Conservation (phyloP, 2,329 filamentous ascomycete species). For the Lasiodiplodia hormozganensis region DNA sequence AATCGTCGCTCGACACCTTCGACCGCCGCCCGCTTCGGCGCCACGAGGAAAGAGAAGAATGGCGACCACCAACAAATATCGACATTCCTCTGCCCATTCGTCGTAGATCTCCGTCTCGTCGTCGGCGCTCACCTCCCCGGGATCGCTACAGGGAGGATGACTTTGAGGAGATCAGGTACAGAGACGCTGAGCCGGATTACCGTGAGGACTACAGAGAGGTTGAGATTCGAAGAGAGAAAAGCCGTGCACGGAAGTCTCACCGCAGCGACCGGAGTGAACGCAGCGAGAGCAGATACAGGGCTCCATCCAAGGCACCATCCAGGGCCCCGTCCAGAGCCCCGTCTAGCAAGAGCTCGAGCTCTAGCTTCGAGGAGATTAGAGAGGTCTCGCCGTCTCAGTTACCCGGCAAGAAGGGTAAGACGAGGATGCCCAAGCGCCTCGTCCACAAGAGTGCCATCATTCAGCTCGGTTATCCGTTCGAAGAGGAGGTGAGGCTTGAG, state of each 20-base stretch:
- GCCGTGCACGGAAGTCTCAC: constrained; percentile 33
- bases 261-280: constrained; percentile 33
- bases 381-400: constrained; percentile 43
- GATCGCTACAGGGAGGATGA: constrained; percentile 72
- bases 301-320: neutral
- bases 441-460: constrained; percentile 82
- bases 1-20: constrained; percentile 90
- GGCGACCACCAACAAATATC: constrained; percentile 71
- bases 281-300: constrained; percentile 25
- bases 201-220: constrained; percentile 57
- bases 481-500: constrained; percentile 73
- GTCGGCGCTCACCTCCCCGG: constrained; percentile 53
- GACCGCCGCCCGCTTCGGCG: constrained; percentile 73
- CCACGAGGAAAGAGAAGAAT: constrained; percentile 64
- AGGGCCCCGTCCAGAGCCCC: neutral
- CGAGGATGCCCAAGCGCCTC: constrained; percentile 80
- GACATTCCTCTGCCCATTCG: constrained; percentile 70
- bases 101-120: constrained; percentile 63
- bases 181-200: constrained; percentile 40
- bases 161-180: constrained; percentile 64
- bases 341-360: constrained; percentile 32
- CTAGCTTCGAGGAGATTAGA: constrained; percentile 46
- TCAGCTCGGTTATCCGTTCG: constrained; percentile 84
- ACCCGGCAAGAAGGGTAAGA: constrained; percentile 75
- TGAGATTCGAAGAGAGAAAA: constrained; percentile 56